Percentiles rank a stretch among this genome's conserved stretches.
Conservation (phyloP, 2,329 filamentous ascomycete species). For the Aspergillus sojae region DNA sequence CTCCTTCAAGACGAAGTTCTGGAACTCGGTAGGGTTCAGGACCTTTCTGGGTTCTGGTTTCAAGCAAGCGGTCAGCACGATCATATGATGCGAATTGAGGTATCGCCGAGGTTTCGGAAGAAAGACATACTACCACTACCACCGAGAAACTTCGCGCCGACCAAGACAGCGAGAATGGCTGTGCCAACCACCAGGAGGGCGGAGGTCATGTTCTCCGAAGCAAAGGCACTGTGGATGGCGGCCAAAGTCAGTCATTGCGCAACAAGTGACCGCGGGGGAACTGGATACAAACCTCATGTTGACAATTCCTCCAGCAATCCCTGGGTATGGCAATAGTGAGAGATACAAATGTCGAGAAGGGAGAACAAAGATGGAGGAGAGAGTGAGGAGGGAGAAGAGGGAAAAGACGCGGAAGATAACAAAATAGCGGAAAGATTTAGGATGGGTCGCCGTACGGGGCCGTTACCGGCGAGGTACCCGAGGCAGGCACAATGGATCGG, state of each 20-base stretch:
- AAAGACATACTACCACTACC: slow-evolving; percentile 63
- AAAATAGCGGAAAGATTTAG: not conserved
- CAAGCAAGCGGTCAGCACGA: slow-evolving; percentile 13
- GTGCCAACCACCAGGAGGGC: slow-evolving; percentile 75
- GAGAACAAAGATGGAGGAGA: slow-evolving; percentile 3
- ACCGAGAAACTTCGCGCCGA: slow-evolving; percentile 71
- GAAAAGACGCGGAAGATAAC: slow-evolving; percentile 11
- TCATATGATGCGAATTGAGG: slow-evolving; percentile 8
- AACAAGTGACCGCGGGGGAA: not conserved
- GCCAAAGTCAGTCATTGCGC: slow-evolving; percentile 12
- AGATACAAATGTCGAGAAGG: slow-evolving; percentile 5
- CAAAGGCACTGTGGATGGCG: slow-evolving; percentile 30
- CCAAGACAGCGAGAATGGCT: slow-evolving; percentile 68
- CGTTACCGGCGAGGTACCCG: not conserved
- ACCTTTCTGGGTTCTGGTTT: slow-evolving; percentile 72
- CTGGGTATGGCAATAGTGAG: not conserved
- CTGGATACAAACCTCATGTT: slow-evolving; percentile 33
- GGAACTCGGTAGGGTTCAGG: slow-evolving; percentile 83
- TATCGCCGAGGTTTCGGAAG: not conserved
- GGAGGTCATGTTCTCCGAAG: slow-evolving; percentile 68
- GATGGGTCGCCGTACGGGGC: not conserved
- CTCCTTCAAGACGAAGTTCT: slow-evolving; percentile 89
- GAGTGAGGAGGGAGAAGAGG: slow-evolving; percentile 9
- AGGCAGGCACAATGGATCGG: not conserved
- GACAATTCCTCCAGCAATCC: slow-evolving; percentile 15